Evolutionary conservation across 2,329 filamentous ascomycete genomes (phyloP), one percentile per base, ranked within the genome.

Genomic region (Diaporthe ilicicola): DNA sequence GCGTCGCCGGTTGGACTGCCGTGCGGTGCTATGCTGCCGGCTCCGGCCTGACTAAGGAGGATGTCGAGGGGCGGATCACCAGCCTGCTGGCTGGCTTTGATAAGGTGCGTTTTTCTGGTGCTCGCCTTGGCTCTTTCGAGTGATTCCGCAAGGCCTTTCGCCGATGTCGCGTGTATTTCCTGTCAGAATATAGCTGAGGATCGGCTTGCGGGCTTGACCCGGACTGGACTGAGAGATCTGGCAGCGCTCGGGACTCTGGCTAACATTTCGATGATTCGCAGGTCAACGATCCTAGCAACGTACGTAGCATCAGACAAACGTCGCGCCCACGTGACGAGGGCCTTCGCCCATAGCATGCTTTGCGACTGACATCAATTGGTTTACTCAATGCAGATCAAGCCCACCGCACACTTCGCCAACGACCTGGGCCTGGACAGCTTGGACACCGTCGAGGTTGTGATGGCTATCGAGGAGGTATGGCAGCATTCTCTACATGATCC

Each of bases 381-480:
- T 29, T 64, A 42, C 59, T 17, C 12, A 15, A 27, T 54, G 68
- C 74, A 98, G 95, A 94, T 99, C 82, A 94, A 91, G 79, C 85
- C 90, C 74, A 88, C 86, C 67, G 92, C 95, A 72, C 95, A 98
- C 89, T 99, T 99, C 86, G 89, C 94, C 81, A 98, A 98, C 83
- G 95, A 99, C 85, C 93, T 99, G 75, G 96, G 95, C 76, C 88
- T 99, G 79, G 96, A 99, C 87, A 97, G 93, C 85, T 90, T 99
- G 83, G 96, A 99, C 84, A 98, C 96, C 74, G 96, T 99, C 75
- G 96, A 99, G 89, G 96, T 99, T 76, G 96, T 99, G 78, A 99
- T 99, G 96, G 96, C 96, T 76, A 98, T 99, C 85, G 96, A 99
- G 90, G 96, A 99, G 91, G 93, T 94, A 84, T 75, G 83, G 29